Base-by-base conservation (phyloP, 2,329 filamentous ascomycete species). In the Camillea tinctor region DNA sequence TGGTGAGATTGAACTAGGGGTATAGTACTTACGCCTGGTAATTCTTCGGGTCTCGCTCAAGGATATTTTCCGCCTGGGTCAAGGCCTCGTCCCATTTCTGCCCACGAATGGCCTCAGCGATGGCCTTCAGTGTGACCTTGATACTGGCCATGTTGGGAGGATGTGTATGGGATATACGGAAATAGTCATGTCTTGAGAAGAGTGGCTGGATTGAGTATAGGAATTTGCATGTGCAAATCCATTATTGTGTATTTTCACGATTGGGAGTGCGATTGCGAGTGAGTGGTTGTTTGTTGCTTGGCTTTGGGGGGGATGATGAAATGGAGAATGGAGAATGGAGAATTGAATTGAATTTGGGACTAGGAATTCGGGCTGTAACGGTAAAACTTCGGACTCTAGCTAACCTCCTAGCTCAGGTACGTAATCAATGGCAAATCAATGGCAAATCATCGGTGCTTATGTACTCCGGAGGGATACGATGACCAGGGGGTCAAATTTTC, bases 61-160 rank as follows among this genome's bases (percentile, higher is more conserved):
- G 78, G 44, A 96, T 80, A 24, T 84, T 83, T 62, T 86, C 82
- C 4, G 91, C 88, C 72, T 92, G 87, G 26, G 84, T 79, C 55
- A 88, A 82, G 50, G 90, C 92, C 70, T 90, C 88, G 61, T 90
- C 88, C 79, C 88, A 97, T 71, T 95, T 89, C 69, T 91, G 85
- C 61, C 88, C 84, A 71, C 92, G 90, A 66, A 97, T 83, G 52
- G 89, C 88, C 64, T 90, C 84, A 72, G 89, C 91, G 65, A 95
- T 90, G 66, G 88, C 86, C 79, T 96, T 97, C 68, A 97, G 81
- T 60, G 88, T 86, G 56, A 88, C 84, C 78, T 96, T 97, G 72
- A 80, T 74, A 63, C 75, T 75, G 50, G 82, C 80, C 83, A 85
- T 85, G 64, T 60, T 73, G 69, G 53, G 21, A 61, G 20, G 57